phyloP scores from a whole-genome alignment of 495 filamentous ascomycete genomes.

The Letharia columbiana region DNA sequence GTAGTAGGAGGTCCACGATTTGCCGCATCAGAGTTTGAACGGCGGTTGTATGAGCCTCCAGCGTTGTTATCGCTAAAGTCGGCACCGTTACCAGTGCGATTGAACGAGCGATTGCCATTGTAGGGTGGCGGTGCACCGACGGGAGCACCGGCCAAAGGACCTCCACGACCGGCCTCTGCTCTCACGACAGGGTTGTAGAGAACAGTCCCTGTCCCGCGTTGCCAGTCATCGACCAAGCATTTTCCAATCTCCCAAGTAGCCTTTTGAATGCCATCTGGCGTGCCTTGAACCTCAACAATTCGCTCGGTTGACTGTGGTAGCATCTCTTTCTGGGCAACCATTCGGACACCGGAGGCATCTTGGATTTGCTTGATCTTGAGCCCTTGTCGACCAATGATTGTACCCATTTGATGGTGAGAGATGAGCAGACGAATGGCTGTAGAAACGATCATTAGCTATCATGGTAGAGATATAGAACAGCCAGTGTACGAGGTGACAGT shows the following conservation, averaged over 20 bases:
- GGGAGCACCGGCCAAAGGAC: constrained; percentile 38
- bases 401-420: constrained; percentile 99
- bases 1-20: constrained; percentile 67
- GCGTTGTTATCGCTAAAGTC: constrained; percentile 80
- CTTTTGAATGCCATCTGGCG: constrained; percentile 85
- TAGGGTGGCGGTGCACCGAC: constrained; percentile 35
- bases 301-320: constrained; percentile 98
- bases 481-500: background rate
- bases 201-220: constrained; percentile 90
- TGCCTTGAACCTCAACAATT: constrained; percentile 92
- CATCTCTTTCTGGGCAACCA: constrained; percentile 99
- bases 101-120: constrained; percentile 61
- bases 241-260: constrained; percentile 98
- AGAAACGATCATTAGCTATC: constrained; percentile 27
- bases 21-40: constrained; percentile 70
- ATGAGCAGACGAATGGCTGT: constrained; percentile 93
- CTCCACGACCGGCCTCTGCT: constrained; percentile 53
- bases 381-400: constrained; percentile 92
- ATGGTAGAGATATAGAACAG: background rate
- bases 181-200: constrained; percentile 94
- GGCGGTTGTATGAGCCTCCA: constrained; percentile 56
- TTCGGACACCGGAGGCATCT: constrained; percentile 90
- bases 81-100: constrained; percentile 90
- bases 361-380: constrained; percentile 99
- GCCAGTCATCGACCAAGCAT: constrained; percentile 94